Percentiles rank a stretch among this genome's conserved stretches.
phyloP scores from a whole-genome alignment of 2,329 filamentous ascomycete species.

The Furcasterigmium sp. region DNA sequence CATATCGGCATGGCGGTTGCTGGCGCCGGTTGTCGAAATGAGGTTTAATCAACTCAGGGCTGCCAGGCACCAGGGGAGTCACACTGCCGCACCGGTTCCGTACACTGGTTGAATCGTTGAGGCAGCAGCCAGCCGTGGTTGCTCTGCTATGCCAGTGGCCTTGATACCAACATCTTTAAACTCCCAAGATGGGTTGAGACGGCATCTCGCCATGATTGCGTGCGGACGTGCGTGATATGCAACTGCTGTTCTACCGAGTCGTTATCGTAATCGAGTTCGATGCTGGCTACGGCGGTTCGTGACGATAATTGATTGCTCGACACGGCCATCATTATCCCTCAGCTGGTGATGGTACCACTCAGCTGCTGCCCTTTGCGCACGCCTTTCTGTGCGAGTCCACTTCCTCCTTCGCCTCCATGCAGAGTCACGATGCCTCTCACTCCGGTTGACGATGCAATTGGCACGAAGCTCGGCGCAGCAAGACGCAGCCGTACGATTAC shows the following conservation, averaged over 20 bases:
- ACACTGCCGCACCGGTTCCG: background rate
- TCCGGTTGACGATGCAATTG: background rate
- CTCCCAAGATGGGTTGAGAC: no score
- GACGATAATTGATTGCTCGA: no score
- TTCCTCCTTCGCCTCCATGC: background rate
- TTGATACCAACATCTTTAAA: no score
- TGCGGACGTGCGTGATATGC: no score
- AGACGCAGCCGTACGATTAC: constrained; percentile 1
- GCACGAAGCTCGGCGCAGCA: background rate
- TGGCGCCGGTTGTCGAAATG: background rate
- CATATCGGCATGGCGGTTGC: background rate
- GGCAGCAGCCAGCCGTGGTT: no score
- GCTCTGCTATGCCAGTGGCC: no score
- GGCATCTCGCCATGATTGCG: no score
- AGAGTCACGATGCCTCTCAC: background rate
- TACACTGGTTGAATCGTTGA: background rate
- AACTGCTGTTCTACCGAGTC: no score
- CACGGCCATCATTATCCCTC: no score
- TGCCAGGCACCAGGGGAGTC: background rate
- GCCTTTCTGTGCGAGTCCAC: background rate
- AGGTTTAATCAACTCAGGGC: background rate
- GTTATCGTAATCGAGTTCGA: no score
- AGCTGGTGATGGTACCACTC: background rate
- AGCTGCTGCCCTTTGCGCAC: background rate
- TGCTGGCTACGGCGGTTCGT: no score